Evolutionary conservation across 176 grass and related monocot species (phyloP), one percentile per base, ranked within the genome.

Genomic region (Carex pumila): DNA sequence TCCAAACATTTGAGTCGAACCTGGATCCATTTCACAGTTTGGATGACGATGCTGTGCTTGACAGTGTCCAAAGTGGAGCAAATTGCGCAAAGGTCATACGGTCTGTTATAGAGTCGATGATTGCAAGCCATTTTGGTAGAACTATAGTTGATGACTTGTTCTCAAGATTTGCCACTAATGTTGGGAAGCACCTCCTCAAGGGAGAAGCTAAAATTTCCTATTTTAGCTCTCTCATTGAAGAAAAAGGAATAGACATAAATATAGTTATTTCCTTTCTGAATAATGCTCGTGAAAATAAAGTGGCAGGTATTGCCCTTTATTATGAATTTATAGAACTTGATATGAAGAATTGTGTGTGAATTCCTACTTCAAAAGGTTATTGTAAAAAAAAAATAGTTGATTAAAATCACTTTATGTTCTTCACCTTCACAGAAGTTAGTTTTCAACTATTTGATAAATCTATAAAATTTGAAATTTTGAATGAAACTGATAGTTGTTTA

Each of bases 131-230:
- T 62, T 89, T 96, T 36, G 91, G 85, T 6, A 58, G 74, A 1
- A 7, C 11, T 11, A 57, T 97, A 12, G 52, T 91, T 0, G 85
- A 93, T 56, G 87, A 91, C 0, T 83, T 97, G 45, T 97, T 97
- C 49, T 17, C 75, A 50, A 64, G 79, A 12, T 88, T 84, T 54
- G 84, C 83, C 3, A 59, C 13, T 1, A 90, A 87, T 63, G 58
- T 93, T 2, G 71, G 82, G 0, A 65, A 52, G 47, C 91, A 90
- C 45, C 88, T 91, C 0, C 17, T 80, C 11, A 84, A 87, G 21
- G 84, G n/a, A 85, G 55, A 90, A 91, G 63, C 61, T 81, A 15
- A 91, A 91, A 43, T 22, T 88, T 45, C 80, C 89, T 15, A 45
- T 91, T 30, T 71, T 97, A 11, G 70, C 84, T 36, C 21, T 95